These are phyloP conservation scores for Lachnellula suecica DNA, from an alignment of 2,329 filamentous ascomycete genomes.

Conservation along the genomic window DNA sequence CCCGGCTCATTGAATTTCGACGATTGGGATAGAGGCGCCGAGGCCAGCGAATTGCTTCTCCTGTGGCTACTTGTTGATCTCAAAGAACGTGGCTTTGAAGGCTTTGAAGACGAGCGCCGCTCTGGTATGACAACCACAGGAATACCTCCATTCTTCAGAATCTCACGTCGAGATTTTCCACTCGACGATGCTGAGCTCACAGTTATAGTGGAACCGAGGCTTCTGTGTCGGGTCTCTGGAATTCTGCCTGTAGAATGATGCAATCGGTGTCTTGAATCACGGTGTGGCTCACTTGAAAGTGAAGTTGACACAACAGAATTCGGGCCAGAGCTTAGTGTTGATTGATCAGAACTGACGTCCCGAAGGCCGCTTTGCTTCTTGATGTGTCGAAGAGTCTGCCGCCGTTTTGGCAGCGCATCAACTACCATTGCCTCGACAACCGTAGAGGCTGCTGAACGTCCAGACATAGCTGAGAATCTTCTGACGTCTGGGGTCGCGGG, in stretches of 20 bases:
- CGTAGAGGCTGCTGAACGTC: slow-evolving; percentile 53
- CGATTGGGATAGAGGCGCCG: slow-evolving; percentile 43
- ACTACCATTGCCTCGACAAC: slow-evolving; percentile 60
- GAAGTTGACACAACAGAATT: slow-evolving; percentile 37
- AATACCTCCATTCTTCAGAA: slow-evolving; percentile 59
- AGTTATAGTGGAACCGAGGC: slow-evolving; percentile 48
- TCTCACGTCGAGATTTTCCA: slow-evolving; percentile 54
- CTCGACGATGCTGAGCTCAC: slow-evolving; percentile 49
- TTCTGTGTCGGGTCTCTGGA: slow-evolving; percentile 32
- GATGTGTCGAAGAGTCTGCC: slow-evolving; percentile 59
- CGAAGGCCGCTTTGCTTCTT: slow-evolving; percentile 54
- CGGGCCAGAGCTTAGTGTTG: slow-evolving; percentile 39
- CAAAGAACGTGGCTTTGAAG: slow-evolving; percentile 52
- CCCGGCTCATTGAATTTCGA: slow-evolving; percentile 44
- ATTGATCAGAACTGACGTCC: slow-evolving; percentile 39
- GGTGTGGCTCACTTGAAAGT: not conserved
- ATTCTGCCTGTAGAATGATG: slow-evolving; percentile 24
- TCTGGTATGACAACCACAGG: slow-evolving; percentile 63
- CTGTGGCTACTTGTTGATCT: slow-evolving; percentile 60
- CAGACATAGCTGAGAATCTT: slow-evolving; percentile 54
- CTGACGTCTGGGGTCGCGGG: slow-evolving; percentile 38
- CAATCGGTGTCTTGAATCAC: slow-evolving; percentile 18
- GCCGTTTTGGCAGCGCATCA: slow-evolving; percentile 46
- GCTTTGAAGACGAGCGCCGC: slow-evolving; percentile 49
- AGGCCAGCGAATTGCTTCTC: slow-evolving; percentile 53